Percentiles rank a stretch among this genome's conserved stretches.
These are phyloP conservation scores for Eutrema heterophyllum DNA, from an alignment of 345 rosid genomes.

Conservation along the genomic window DNA sequence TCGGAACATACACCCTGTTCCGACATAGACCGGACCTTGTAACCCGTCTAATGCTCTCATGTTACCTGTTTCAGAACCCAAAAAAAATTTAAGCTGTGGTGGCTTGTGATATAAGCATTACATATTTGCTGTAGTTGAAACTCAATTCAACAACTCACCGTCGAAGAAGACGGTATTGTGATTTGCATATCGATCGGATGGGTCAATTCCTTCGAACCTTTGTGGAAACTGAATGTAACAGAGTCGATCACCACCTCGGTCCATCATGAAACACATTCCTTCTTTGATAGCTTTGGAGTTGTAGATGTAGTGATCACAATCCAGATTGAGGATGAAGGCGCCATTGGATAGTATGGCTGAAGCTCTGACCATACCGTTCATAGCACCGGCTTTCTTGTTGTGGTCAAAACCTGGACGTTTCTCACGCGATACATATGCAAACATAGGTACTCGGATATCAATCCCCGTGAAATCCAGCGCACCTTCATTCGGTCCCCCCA, in stretches of 20 bases:
- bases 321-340: conserved; percentile 78
- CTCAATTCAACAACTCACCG: conserved; percentile 29
- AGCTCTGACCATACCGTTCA: conserved; percentile 94
- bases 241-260: conserved; percentile 85
- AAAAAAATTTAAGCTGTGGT: neutral
- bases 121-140: neutral
- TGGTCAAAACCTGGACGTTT: conserved; percentile 83
- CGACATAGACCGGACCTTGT: conserved; percentile 92
- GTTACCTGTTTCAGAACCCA: conserved; percentile 38
- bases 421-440: conserved; percentile 77
- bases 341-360: conserved; percentile 84
- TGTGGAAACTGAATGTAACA: conserved; percentile 95
- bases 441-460: conserved; percentile 79
- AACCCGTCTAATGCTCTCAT: conserved; percentile 96
- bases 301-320: conserved; percentile 85
- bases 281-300: conserved; percentile 73
- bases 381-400: conserved; percentile 94
- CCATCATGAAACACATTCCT: conserved; percentile 99
- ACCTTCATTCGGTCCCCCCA: conserved; percentile 68
- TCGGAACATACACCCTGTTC: conserved; percentile 95
- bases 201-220: conserved; percentile 94
- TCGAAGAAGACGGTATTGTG: conserved; percentile 91
- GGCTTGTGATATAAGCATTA: neutral
- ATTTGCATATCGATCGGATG: conserved; percentile 89
- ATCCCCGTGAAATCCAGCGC: conserved; percentile 65